Base-by-base conservation (phyloP, 148 eudicot species). In the Camellia lanceoleosa region DNA sequence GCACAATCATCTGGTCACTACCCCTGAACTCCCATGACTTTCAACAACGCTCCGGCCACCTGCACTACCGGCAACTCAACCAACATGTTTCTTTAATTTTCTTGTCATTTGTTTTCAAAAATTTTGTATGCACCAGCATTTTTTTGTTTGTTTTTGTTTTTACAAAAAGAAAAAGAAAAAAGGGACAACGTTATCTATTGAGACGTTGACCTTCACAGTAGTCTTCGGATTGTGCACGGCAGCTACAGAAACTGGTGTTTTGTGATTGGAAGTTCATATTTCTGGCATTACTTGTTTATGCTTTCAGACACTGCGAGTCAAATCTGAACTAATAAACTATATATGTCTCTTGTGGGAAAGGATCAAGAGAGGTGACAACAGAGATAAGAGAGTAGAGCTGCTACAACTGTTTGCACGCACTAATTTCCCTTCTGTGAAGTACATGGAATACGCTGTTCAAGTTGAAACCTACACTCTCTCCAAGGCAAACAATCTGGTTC, bases 391-490 rank as follows among this genome's bases (percentile, higher is more conserved):
- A 84, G 99, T 95, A 63, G 99, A 95, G 84, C 89, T 95, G 67
- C 90, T 95, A 55, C 99, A 95, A 79, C 75, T 74, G 65, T 93
- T 92, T 78, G 97, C 92, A 20, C 92, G 99, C 38, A 84, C 92
- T 20, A 90, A 93, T 85, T 95, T 95, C 76, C 99, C 99, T 5
- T 92, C 99, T 49, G 97, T 92, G 52, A 93, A 95, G 80, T 95
- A 95, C 91, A 95, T 95, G 99, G 97, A 95, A 77, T 95, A 92
- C 82, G 99, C 99, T 49, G 97, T 95, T 77, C 84, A 93, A 80
- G 99, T 95, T 59, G 99, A 95, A 85, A 92, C 92, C 82, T 95
- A 95, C 85, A 95, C 99, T 47, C 97, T 95, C 56, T 92, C 99
- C 71, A 95, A 95, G 90, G 93, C 99, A 67, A 93, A 90, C 88